Conservation (phyloP, 164 flowering plant species). For the Pachysandra terminalis region DNA sequence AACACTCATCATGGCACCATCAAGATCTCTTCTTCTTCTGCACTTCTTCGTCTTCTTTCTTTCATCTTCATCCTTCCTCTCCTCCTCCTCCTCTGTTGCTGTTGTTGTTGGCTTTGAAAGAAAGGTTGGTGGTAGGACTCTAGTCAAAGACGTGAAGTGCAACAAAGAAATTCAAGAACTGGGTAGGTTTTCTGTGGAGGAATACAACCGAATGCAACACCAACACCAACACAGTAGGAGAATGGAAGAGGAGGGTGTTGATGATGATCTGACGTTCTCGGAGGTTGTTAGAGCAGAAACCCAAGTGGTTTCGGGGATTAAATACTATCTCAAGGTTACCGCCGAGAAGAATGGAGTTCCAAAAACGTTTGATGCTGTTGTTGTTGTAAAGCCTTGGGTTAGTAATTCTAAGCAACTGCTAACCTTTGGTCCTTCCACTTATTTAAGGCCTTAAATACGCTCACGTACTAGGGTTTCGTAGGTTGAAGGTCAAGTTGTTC, state of each 20-base stretch:
- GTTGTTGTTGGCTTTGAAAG: conserved; percentile 4
- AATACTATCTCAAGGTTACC: conserved; percentile 42
- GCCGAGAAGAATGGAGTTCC: conserved; percentile 22
- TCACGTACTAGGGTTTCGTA: too few relatives aligned
- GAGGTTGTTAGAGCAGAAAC: conserved; percentile 49
- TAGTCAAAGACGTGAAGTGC: conserved; percentile 28
- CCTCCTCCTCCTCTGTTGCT: neutral
- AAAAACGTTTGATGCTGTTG: conserved; percentile 39
- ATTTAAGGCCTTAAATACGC: neutral
- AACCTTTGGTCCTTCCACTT: neutral
- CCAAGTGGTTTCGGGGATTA: conserved; percentile 61
- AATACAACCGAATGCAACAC: conserved; percentile 30
- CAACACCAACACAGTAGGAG: too few relatives aligned
- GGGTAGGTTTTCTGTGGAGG: conserved; percentile 42
- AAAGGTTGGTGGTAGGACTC: conserved; percentile 31
- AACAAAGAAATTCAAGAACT: conserved; percentile 45
- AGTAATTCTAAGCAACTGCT: conserved; percentile 5
- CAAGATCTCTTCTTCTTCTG: neutral
- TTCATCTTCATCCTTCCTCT: neutral
- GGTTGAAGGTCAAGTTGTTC: too few relatives aligned
- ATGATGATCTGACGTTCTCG: conserved; percentile 23
- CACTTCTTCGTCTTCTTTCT: neutral
- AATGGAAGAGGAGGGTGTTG: neutral
- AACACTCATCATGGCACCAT: too few relatives aligned
- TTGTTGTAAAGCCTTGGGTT: conserved; percentile 36